These are phyloP conservation scores for Clarireedia sp. DNA, from an alignment of 2,329 filamentous ascomycete species.

Conservation along the genomic window DNA sequence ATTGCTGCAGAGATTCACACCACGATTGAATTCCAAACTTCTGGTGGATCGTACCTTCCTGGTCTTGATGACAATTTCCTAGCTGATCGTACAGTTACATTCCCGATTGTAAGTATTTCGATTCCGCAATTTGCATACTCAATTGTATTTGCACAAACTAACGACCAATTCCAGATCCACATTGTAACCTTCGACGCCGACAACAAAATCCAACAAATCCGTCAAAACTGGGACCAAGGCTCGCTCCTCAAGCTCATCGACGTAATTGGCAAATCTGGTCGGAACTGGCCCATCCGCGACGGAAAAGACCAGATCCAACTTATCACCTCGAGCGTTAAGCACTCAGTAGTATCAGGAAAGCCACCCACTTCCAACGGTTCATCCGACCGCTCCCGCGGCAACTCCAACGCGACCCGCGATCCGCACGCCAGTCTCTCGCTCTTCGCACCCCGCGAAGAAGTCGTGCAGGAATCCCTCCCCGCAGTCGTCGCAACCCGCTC, in stretches of 20 bases:
- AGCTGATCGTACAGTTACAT: constrained; percentile 66
- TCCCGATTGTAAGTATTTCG: constrained; percentile 64
- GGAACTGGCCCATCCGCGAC: constrained; percentile 92
- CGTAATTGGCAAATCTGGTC: constrained; percentile 80
- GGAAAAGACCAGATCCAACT: constrained; percentile 75
- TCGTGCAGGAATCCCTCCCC: constrained; percentile 39
- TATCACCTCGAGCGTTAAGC: constrained; percentile 55
- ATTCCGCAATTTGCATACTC: background rate
- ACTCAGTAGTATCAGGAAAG: constrained; percentile 31
- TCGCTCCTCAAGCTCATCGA: constrained; percentile 88
- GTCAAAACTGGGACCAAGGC: constrained; percentile 91
- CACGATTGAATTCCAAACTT: constrained; percentile 69
- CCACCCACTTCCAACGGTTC: constrained; percentile 18
- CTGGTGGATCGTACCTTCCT: constrained; percentile 81
- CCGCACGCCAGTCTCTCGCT: constrained; percentile 66
- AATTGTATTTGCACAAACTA: constrained; percentile 6
- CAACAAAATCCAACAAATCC: constrained; percentile 77
- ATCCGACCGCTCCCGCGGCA: constrained; percentile 40
- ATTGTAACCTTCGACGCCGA: constrained; percentile 74
- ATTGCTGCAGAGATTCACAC: constrained; percentile 76
- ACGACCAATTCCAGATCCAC: constrained; percentile 54
- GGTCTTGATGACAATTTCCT: constrained; percentile 92
- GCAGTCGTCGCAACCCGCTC: constrained; percentile 54
- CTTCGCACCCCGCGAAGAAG: constrained; percentile 61
- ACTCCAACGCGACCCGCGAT: constrained; percentile 50